Evolutionary conservation across 805 yeast species (phyloP).

Genomic region (Pichia eremophila): DNA sequence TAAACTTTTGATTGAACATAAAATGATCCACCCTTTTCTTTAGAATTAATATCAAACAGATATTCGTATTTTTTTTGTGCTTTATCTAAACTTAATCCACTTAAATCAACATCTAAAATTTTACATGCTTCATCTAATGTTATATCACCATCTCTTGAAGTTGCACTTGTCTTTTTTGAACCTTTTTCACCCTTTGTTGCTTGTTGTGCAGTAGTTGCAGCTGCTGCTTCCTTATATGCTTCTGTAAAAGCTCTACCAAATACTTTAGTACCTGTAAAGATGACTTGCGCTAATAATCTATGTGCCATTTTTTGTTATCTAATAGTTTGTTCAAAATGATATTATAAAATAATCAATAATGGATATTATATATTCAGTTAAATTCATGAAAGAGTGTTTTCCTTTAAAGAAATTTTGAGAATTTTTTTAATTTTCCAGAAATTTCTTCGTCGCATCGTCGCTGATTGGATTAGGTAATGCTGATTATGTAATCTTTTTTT

Average conservation of each 20-base stretch:
- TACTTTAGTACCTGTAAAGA: constrained; percentile 90
- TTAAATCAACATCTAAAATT: constrained; percentile 70
- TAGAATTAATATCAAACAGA: constrained; percentile 79
- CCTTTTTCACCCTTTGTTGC: constrained; percentile 23
- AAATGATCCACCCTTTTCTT: constrained; percentile 93
- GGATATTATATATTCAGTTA: too few relatives aligned
- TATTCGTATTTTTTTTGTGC: constrained; percentile 67
- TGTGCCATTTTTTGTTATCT: constrained; percentile 56
- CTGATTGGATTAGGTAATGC: too few relatives aligned
- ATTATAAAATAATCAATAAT: too few relatives aligned
- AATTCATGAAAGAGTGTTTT: too few relatives aligned
- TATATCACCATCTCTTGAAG: constrained; percentile 64
- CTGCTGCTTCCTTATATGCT: constrained; percentile 94
- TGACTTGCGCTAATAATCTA: constrained; percentile 78
- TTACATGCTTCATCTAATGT: constrained; percentile 84
- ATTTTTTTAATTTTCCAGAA: too few relatives aligned
- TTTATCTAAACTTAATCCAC: constrained; percentile 45
- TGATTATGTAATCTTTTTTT: too few relatives aligned
- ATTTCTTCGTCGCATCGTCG: too few relatives aligned
- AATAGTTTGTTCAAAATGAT: too few relatives aligned
- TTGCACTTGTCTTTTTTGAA: constrained; percentile 32
- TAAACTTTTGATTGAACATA: constrained; percentile 88
- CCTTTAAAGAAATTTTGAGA: too few relatives aligned
- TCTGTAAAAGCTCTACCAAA: constrained; percentile 95
- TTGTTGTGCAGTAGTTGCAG: constrained; percentile 66